Evolutionary conservation across 768 basidiomycete species (phyloP).

Genomic region (Lyophyllum shimeji): DNA sequence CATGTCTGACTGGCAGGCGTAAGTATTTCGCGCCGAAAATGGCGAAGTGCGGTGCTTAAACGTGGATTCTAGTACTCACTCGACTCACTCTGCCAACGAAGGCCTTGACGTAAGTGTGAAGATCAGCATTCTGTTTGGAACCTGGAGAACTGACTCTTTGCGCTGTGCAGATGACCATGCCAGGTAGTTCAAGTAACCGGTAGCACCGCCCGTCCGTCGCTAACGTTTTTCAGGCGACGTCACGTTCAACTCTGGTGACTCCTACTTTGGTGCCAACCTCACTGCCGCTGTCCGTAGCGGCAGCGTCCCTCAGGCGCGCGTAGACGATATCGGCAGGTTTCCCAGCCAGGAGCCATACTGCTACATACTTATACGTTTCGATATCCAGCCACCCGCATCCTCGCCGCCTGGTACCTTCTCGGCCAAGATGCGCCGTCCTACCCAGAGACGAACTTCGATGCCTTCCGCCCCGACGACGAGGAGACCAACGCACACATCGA

Average conservation of each 20-base stretch:
- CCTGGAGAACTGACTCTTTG: background rate
- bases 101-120: constrained; percentile 59
- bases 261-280: constrained; percentile 70
- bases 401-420: constrained; percentile 70
- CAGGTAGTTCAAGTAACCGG: constrained; percentile 46
- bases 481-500: constrained; percentile 60
- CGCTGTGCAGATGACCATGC: constrained; percentile 64
- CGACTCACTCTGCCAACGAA: constrained; percentile 57
- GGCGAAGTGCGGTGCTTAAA: background rate
- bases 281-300: constrained; percentile 69
- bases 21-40: constrained; percentile 15
- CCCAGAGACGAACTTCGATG: constrained; percentile 72
- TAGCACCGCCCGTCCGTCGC: constrained; percentile 10
- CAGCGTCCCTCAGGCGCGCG: constrained; percentile 60
- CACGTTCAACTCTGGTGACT: constrained; percentile 44
- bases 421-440: constrained; percentile 62
- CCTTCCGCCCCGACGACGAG: constrained; percentile 51
- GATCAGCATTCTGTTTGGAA: background rate
- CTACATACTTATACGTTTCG: background rate
- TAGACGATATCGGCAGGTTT: constrained; percentile 73
- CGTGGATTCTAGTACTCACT: constrained; percentile 40
- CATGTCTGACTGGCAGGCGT: constrained; percentile 76
- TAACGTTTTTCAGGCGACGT: constrained; percentile 32
- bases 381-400: constrained; percentile 62
- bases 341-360: constrained; percentile 19